phyloP scores from a whole-genome alignment of 495 filamentous ascomycete genomes.

The Pyronema omphalodes region DNA sequence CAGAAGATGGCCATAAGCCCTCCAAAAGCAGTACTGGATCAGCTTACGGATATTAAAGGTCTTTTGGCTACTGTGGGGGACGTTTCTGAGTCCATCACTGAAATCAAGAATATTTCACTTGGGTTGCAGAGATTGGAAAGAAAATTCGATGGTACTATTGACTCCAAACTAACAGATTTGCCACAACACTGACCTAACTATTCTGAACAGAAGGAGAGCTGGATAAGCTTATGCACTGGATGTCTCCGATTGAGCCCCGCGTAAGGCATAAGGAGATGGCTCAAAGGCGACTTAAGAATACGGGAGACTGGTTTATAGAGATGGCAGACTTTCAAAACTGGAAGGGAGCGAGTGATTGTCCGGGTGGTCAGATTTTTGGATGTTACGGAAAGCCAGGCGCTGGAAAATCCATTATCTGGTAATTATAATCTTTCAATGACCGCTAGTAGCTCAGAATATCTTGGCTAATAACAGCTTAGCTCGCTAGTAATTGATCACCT shows the following conservation, averaged over 20 bases:
- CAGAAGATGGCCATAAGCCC: background rate
- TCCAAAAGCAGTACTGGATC: background rate
- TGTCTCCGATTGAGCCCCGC: background rate
- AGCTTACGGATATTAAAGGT: too few relatives aligned
- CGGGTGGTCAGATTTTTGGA: background rate
- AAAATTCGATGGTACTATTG: background rate
- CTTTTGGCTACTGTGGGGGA: too few relatives aligned
- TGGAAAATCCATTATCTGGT: background rate
- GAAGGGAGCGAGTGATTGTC: background rate
- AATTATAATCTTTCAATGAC: background rate
- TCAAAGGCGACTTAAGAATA: background rate
- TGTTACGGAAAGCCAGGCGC: background rate
- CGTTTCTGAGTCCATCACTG: background rate
- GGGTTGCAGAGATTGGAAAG: background rate
- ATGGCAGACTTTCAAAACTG: background rate
- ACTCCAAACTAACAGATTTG: background rate
- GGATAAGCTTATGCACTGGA: background rate
- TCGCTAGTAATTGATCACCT: background rate
- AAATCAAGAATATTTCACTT: background rate
- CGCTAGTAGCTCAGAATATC: background rate
- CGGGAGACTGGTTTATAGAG: background rate
- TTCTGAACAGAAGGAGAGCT: background rate
- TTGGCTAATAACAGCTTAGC: background rate
- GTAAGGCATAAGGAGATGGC: background rate
- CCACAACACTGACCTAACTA: background rate